Conservation (phyloP, 352 stramenopile species). For the Globisporangium yorkense region DNA sequence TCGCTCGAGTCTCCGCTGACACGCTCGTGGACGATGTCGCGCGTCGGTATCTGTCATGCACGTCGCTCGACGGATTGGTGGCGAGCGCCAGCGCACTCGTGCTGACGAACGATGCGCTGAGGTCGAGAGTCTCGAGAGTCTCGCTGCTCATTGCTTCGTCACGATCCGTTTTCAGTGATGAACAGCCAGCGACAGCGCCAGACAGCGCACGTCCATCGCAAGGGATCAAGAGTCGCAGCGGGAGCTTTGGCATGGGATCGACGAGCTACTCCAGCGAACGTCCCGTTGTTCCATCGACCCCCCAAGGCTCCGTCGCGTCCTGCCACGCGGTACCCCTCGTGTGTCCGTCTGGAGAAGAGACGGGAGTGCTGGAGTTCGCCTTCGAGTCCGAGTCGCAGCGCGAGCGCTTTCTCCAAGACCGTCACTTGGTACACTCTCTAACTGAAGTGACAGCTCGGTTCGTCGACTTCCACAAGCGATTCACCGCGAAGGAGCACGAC, state of each 20-base stretch:
- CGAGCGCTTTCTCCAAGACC: conserved; percentile 6
- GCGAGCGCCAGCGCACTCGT: conserved; percentile 4
- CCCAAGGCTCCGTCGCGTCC: not conserved
- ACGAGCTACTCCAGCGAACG: no score
- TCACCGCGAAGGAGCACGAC: not conserved
- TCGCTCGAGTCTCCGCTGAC: not conserved
- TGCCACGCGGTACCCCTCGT: conserved; percentile 6
- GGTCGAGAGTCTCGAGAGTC: not conserved
- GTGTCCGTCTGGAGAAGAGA: not conserved
- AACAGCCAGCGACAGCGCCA: not conserved
- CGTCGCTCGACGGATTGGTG: conserved; percentile 9
- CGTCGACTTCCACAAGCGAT: not conserved
- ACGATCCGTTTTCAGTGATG: not conserved
- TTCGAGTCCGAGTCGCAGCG: conserved; percentile 10
- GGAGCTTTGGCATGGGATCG: no score
- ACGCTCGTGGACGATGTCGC: not conserved
- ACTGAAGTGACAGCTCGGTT: not conserved
- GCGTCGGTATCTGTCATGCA: conserved; percentile 1
- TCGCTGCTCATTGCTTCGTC: conserved; percentile 3
- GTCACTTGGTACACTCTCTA: not conserved
- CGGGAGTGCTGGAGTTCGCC: conserved; percentile 11
- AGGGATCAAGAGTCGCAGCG: not conserved
- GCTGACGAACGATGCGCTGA: conserved; percentile 2
- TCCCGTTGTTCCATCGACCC: no score
- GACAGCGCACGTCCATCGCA: not conserved